Evolutionary conservation across 2,329 filamentous ascomycete genomes (phyloP).

Genomic region (Monosporascus sp.): DNA sequence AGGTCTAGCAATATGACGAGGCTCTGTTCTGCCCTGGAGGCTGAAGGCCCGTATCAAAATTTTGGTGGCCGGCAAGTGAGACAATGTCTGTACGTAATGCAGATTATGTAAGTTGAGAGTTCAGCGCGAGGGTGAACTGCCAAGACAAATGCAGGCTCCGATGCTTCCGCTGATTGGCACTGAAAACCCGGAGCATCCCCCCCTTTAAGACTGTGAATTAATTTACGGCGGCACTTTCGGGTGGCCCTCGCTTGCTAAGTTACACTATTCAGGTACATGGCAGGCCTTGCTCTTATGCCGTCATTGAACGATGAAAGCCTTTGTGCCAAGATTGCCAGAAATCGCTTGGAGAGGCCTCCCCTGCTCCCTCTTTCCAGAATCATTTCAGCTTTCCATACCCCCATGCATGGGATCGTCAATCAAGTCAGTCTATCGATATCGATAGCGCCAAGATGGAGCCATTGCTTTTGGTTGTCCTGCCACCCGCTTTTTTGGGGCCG

Average conservation of each 20-base stretch:
- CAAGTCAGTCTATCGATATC: not conserved
- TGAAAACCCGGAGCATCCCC: not conserved
- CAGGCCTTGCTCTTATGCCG: not conserved
- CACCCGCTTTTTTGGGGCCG: slow-evolving; percentile 19
- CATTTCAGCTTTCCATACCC: not conserved
- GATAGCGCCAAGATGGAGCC: slow-evolving; percentile 5
- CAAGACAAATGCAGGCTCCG: too few relatives aligned
- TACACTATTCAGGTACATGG: not conserved
- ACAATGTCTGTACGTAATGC: too few relatives aligned
- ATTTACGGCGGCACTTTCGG: not conserved
- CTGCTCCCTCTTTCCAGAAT: not conserved
- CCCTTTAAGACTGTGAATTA: not conserved
- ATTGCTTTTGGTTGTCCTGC: slow-evolving; percentile 25
- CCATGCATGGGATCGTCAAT: not conserved
- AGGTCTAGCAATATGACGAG: slow-evolving; percentile 1
- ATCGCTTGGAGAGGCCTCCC: too few relatives aligned
- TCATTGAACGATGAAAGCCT: too few relatives aligned
- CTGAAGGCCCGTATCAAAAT: too few relatives aligned
- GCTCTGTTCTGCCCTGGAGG: not conserved
- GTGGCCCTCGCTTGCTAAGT: not conserved
- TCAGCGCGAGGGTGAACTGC: too few relatives aligned
- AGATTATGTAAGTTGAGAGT: too few relatives aligned
- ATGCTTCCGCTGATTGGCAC: not conserved
- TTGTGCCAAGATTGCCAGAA: too few relatives aligned
- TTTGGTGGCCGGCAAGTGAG: too few relatives aligned